Conservation (phyloP, 768 basidiomycete genomes). For the Austroboletus eburneus region DNA sequence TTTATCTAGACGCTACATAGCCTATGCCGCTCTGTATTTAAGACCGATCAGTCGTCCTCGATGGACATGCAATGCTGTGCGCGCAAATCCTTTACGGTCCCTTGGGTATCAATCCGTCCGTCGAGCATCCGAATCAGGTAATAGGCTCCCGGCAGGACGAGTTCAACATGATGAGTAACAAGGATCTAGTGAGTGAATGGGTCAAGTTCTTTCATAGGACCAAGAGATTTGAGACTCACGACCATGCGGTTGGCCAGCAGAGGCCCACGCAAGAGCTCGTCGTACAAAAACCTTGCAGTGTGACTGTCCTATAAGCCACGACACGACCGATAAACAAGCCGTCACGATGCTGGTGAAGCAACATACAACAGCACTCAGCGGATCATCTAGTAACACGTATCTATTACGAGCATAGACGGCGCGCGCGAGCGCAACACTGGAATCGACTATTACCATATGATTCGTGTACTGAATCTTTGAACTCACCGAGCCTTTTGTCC, state of each 20-base stretch:
- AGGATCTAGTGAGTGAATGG: conserved; percentile 43
- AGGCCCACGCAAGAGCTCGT: conserved; percentile 61
- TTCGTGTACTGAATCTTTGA: too few relatives aligned
- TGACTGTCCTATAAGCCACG: conserved; percentile 52
- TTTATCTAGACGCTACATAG: too few relatives aligned
- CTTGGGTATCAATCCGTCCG: conserved; percentile 75
- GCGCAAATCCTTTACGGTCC: conserved; percentile 60
- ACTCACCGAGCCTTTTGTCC: conserved; percentile 76
- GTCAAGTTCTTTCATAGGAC: neutral
- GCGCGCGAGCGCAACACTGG: conserved; percentile 76
- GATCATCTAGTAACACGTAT: conserved; percentile 76
- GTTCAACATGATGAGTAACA: conserved; percentile 82
- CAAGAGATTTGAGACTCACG: conserved; percentile 28
- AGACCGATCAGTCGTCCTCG: too few relatives aligned
- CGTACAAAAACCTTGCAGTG: conserved; percentile 59
- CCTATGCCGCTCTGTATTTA: too few relatives aligned
- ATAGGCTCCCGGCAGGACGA: conserved; percentile 68
- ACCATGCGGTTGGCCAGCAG: conserved; percentile 68
- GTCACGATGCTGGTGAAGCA: neutral
- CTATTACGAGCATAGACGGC: conserved; percentile 72
- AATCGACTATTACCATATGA: conserved; percentile 6
- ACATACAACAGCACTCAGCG: conserved; percentile 75
- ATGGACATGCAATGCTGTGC: too few relatives aligned
- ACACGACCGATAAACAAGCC: neutral
- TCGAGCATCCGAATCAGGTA: conserved; percentile 79